Evolutionary conservation across 176 grass and related monocot species (phyloP).

Genomic region (Avena eriantha): DNA sequence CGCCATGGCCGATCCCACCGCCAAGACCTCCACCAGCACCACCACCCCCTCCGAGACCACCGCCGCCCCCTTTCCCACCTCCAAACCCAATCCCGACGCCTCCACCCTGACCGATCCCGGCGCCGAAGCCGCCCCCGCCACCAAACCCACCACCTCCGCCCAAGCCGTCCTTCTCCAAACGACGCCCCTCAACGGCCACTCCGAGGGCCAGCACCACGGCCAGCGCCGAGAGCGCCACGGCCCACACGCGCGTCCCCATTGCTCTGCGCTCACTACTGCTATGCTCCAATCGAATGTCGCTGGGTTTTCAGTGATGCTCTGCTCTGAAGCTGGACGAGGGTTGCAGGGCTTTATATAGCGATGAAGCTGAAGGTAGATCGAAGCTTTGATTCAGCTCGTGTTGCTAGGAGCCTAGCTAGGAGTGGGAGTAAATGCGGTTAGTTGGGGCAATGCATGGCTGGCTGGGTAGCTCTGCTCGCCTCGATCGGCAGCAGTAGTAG

Average conservation of each 20-base stretch:
- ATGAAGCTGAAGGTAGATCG: not conserved
- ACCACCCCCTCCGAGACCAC: constrained; percentile 3
- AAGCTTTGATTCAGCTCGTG: not conserved
- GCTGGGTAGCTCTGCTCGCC: too few relatives aligned
- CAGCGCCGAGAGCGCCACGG: not conserved
- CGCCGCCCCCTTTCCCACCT: constrained; percentile 36
- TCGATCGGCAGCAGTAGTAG: not conserved
- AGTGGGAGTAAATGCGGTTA: not conserved
- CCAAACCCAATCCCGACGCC: constrained; percentile 30
- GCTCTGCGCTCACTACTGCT: not conserved
- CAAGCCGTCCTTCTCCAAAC: constrained; percentile 49
- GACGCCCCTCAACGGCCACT: constrained; percentile 28
- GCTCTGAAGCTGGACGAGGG: not conserved
- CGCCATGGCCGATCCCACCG: not conserved
- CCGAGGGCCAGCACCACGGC: constrained; percentile 34
- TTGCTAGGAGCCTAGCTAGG: not conserved
- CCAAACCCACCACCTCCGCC: constrained; percentile 35
- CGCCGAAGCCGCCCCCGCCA: constrained; percentile 19
- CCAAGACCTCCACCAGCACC: not conserved
- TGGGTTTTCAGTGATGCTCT: not conserved
- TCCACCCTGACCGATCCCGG: not conserved
- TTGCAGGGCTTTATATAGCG: constrained; percentile 24
- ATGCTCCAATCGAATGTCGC: not conserved
- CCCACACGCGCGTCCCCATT: constrained; percentile 37
- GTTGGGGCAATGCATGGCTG: constrained; percentile 7